Conservation (phyloP, 2,329 filamentous ascomycete species). For the Cladophialophora yegresii region DNA sequence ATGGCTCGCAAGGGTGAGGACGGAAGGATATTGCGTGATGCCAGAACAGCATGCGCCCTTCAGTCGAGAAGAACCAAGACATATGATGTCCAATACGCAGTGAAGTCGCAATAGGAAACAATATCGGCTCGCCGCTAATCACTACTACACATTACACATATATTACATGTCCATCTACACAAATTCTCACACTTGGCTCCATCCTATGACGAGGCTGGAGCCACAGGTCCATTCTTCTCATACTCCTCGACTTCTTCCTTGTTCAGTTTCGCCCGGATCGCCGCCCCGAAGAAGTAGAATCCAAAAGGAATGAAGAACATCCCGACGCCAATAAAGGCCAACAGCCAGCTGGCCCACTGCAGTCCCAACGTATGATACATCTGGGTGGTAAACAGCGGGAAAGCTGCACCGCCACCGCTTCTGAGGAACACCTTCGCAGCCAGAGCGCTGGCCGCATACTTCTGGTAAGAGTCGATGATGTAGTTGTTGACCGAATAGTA, state of each 20-base stretch:
- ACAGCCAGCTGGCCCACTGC: slow-evolving; percentile 45
- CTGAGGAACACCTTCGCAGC: slow-evolving; percentile 47
- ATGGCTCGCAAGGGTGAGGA: background rate
- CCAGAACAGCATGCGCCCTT: background rate
- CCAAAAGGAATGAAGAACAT: slow-evolving; percentile 47
- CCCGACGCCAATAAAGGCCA: slow-evolving; percentile 45
- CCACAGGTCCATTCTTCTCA: slow-evolving; percentile 1
- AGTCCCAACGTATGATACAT: slow-evolving; percentile 46
- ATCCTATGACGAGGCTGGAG: background rate
- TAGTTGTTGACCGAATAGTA: slow-evolving; percentile 43
- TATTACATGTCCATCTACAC: background rate
- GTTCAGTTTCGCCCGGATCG: slow-evolving; percentile 41
- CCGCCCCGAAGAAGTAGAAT: slow-evolving; percentile 46
- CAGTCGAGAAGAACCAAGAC: background rate
- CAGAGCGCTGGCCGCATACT: slow-evolving; percentile 46
- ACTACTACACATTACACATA: background rate
- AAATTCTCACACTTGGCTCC: background rate
- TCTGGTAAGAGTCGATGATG: slow-evolving; percentile 39
- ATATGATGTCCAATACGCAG: background rate
- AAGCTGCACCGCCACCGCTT: slow-evolving; percentile 44
- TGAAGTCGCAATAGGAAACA: background rate
- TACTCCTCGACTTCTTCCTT: slow-evolving; percentile 11
- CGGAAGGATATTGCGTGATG: background rate
- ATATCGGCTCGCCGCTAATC: background rate
- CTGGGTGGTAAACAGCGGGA: slow-evolving; percentile 47